phyloP scores from a whole-genome alignment of 2,329 filamentous ascomycete species.

The Phyllachora maydis region DNA sequence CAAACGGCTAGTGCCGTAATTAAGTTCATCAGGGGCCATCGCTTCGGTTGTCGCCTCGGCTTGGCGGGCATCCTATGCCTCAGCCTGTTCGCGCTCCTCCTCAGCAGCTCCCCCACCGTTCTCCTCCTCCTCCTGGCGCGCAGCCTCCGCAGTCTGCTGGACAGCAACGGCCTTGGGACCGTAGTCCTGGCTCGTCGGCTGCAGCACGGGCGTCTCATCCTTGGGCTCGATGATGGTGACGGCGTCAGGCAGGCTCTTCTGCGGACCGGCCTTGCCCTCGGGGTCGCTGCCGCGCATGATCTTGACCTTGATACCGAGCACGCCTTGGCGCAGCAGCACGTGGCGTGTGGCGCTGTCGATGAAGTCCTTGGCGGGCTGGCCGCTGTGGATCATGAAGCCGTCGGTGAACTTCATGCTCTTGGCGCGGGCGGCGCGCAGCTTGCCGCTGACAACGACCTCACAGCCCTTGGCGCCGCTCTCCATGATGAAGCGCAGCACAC shows the following conservation, averaged over 20 bases:
- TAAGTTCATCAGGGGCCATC: too few relatives aligned
- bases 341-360: constrained; percentile 97
- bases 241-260: constrained; percentile 93
- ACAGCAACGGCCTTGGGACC: constrained; percentile 63
- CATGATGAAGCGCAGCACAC: constrained; percentile 99
- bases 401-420: constrained; percentile 99
- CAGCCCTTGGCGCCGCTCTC: constrained; percentile 99
- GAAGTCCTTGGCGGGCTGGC: constrained; percentile 98
- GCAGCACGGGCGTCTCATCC: constrained; percentile 90
- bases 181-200: constrained; percentile 97
- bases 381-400: constrained; percentile 99
- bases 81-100: constrained; percentile 27
- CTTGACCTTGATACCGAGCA: constrained; percentile 99
- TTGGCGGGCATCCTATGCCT: constrained; percentile 27
- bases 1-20: too few relatives aligned
- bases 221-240: constrained; percentile 99
- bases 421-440: constrained; percentile 95
- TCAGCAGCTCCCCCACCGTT: too few relatives aligned
- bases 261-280: constrained; percentile 94
- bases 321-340: constrained; percentile 99
- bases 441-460: constrained; percentile 97
- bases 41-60: too few relatives aligned
- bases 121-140: constrained; percentile 29
- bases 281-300: constrained; percentile 99
- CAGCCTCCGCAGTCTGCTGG: constrained; percentile 45